Base-by-base conservation (phyloP, 495 filamentous ascomycete species). In the Penicillium nucicola region DNA sequence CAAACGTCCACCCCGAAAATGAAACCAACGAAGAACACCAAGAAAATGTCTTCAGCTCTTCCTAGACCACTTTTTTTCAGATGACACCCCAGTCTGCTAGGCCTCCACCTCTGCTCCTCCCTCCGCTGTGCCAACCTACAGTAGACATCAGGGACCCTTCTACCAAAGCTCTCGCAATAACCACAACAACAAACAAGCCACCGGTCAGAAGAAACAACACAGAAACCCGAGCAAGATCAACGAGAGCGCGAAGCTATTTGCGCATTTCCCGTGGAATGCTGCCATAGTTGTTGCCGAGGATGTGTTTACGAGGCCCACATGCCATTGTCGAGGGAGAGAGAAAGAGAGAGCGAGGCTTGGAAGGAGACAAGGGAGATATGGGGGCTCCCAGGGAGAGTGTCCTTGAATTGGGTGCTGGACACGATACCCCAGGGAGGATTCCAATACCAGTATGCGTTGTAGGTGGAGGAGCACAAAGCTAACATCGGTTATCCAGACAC, bases 221-320 rank as follows among this genome's bases (percentile, higher is more conserved):
- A 34, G 43, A 30, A 17, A 33, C 22, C 46, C 42, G 25, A 66
- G 62, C 42, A 23, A 76, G 17, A 71, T 66, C 1, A 81, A 85
- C 22, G 71, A 78, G 33, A 80, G 79, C 13, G 66, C 85, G 45
- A 72, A 67, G 34, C 77, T 93, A 32, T 95, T 92, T 64, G 84
- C 84, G 30, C 91, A 95, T 65, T 87, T 88, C 64, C 68, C 96
- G 5, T 96, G 92, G 92, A 95, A 92, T 63, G 76, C 88, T n/a
- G 83, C 77, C 0, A 69, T 92, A 55, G 72, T 85, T 46, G 74
- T 91, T 39, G 87, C 86, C 1, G 87, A 88, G 62, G 71, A n/a
- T n/a, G 84, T 11, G 70, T 93, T 9, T 84, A 87, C 58, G 69
- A 54, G 20, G 65, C 64, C 11, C 62, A 57, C 49, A 53, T 10